These are phyloP conservation scores for Salvia miltiorrhiza DNA, from an alignment of 257 asterid species.

Conservation along the genomic window DNA sequence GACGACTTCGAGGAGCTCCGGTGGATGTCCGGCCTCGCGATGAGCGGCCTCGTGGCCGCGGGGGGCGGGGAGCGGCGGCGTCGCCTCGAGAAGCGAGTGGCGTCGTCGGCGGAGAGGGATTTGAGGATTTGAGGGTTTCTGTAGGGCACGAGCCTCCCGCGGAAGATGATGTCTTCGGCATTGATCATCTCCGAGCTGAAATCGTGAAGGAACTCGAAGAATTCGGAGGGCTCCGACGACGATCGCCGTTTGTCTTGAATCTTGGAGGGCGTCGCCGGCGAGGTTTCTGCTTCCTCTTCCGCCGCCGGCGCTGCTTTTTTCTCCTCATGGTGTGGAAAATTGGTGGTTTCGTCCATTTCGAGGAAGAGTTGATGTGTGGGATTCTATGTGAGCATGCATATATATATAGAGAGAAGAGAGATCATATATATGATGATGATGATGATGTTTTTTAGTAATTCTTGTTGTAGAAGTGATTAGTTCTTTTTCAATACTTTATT, in stretches of 20 bases:
- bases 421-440: background rate
- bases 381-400: background rate
- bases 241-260: conserved; percentile 27
- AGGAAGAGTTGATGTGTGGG: background rate
- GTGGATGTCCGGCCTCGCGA: conserved; percentile 11
- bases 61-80: conserved; percentile 12
- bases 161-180: conserved; percentile 61
- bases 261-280: conserved; percentile 39
- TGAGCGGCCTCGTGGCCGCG: background rate
- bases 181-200: conserved; percentile 39
- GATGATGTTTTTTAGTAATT: background rate
- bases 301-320: background rate
- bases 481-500: background rate
- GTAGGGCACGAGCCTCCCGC: conserved; percentile 55
- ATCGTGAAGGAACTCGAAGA: conserved; percentile 57
- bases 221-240: conserved; percentile 50
- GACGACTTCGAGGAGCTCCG: conserved; percentile 31
- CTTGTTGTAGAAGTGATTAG: background rate
- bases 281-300: conserved; percentile 30
- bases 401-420: background rate
- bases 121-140: conserved; percentile 22
- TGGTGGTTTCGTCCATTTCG: conserved; percentile 26
- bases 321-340: background rate
- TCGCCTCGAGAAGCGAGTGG: conserved; percentile 1
- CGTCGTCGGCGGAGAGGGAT: conserved; percentile 34